These are phyloP conservation scores for Fusarium napiforme DNA, from an alignment of 2,329 filamentous ascomycete genomes.

Conservation along the genomic window DNA sequence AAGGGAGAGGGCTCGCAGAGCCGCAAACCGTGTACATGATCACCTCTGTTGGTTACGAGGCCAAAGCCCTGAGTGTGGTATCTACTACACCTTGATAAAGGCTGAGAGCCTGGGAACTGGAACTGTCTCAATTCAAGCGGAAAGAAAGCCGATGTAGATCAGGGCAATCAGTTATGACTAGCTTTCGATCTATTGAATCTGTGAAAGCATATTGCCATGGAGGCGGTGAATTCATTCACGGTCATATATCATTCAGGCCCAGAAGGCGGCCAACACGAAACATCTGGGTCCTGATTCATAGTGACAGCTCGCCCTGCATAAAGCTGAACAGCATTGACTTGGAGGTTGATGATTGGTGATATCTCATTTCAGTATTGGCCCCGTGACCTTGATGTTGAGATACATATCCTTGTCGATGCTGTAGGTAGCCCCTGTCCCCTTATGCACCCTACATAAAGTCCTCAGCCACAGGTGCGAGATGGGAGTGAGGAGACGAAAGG, in stretches of 20 bases:
- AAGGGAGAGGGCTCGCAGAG: conserved; percentile 21
- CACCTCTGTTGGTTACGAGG: background rate
- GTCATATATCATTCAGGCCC: conserved; percentile 7
- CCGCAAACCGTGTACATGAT: conserved; percentile 15
- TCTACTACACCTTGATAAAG: background rate
- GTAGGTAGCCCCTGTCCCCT: conserved; percentile 18
- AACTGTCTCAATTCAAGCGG: background rate
- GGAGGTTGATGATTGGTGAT: conserved; percentile 36
- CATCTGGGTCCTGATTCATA: conserved; percentile 15
- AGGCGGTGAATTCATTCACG: conserved; percentile 21
- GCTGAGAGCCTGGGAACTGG: background rate
- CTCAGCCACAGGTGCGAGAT: conserved; percentile 15
- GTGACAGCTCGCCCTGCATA: conserved; percentile 38
- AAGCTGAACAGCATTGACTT: conserved; percentile 7
- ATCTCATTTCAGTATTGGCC: conserved; percentile 9
- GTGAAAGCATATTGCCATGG: background rate
- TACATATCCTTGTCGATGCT: conserved; percentile 12
- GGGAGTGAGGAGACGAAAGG: background rate
- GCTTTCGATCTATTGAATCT: background rate
- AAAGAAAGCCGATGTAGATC: background rate
- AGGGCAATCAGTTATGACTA: background rate
- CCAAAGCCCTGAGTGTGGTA: background rate
- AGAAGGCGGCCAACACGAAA: conserved; percentile 10
- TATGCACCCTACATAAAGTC: background rate
- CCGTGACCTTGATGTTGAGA: conserved; percentile 23